A percentile compares a stretch with the other conserved stretches of the same genome.
Evolutionary conservation across 345 rosid genomes (phyloP).

Genomic region (Trapa bicornis): DNA sequence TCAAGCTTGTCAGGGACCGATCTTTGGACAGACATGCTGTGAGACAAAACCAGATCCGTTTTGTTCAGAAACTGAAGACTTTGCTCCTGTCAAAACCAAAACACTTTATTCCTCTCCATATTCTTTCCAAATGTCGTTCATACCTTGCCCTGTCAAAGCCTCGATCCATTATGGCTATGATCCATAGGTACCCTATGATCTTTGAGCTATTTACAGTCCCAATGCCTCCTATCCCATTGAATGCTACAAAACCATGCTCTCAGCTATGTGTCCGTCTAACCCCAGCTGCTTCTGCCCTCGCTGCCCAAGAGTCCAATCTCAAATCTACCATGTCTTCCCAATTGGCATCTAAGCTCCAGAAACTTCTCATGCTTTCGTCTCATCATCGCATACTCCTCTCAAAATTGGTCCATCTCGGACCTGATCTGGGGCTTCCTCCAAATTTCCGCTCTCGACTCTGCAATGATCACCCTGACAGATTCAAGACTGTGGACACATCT

Average conservation of each 20-base stretch:
- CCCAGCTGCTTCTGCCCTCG: slow-evolving; percentile 50
- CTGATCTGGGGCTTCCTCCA: slow-evolving; percentile 85
- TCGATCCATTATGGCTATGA: slow-evolving; percentile 50
- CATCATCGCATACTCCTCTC: slow-evolving; percentile 58
- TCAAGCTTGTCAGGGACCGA: slow-evolving; percentile 54
- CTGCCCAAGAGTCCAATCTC: slow-evolving; percentile 37
- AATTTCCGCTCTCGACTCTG: slow-evolving; percentile 79
- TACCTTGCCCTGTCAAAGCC: slow-evolving; percentile 51
- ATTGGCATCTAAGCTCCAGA: slow-evolving; percentile 67
- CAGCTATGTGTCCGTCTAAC: slow-evolving; percentile 77
- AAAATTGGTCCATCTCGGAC: slow-evolving; percentile 74
- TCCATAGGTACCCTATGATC: slow-evolving; percentile 64
- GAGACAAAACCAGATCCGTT: slow-evolving; percentile 54
- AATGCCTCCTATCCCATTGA: slow-evolving; percentile 50
- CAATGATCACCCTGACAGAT: slow-evolving; percentile 59
- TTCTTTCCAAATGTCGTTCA: slow-evolving; percentile 60
- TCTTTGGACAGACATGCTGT: slow-evolving; percentile 61
- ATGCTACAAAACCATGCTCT: slow-evolving; percentile 50
- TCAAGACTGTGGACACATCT: slow-evolving; percentile 64
- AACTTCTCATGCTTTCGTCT: slow-evolving; percentile 78
- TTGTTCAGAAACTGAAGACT: slow-evolving; percentile 68
- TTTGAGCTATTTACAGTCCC: slow-evolving; percentile 66
- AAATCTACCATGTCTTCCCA: slow-evolving; percentile 40
- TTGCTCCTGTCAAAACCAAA: slow-evolving; percentile 76
- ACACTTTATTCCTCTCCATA: slow-evolving; percentile 53